phyloP scores from a whole-genome alignment of 177 flowering plant species.

The Vitis hybrid region DNA sequence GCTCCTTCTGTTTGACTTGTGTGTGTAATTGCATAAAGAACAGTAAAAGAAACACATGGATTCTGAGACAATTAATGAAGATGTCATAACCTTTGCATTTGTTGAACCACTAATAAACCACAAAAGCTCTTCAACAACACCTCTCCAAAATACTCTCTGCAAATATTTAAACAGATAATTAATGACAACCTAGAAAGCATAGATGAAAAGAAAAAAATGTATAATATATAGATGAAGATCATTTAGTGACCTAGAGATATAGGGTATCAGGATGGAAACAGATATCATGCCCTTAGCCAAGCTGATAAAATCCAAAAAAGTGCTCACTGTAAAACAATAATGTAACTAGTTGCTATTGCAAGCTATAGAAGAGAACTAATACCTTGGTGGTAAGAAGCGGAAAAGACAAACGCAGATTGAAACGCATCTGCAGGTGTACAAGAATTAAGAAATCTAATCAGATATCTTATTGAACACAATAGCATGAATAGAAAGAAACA shows the following conservation, averaged over 20 bases:
- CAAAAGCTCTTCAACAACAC: constrained; percentile 78
- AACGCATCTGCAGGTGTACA: constrained; percentile 46
- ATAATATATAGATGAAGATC: neutral
- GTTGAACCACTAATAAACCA: constrained; percentile 88
- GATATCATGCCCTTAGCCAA: neutral
- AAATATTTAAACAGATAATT: neutral
- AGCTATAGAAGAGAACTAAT: constrained; percentile 6
- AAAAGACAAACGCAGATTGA: constrained; percentile 66
- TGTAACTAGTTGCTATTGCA: neutral
- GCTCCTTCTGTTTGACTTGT: too few relatives aligned
- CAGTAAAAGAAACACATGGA: neutral
- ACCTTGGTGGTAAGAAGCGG: constrained; percentile 78
- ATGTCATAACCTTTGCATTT: constrained; percentile 55
- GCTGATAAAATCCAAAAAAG: neutral
- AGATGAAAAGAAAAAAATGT: neutral
- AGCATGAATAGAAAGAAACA: neutral
- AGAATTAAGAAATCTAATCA: neutral
- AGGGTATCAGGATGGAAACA: neutral
- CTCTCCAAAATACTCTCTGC: constrained; percentile 79
- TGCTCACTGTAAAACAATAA: neutral
- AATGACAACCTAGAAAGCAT: neutral
- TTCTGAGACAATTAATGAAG: neutral
- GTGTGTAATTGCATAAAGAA: neutral
- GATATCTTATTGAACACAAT: neutral
- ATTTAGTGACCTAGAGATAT: neutral